phyloP scores from a whole-genome alignment of 169 alveolate species.

The Cyclospora cayetanensis region DNA sequence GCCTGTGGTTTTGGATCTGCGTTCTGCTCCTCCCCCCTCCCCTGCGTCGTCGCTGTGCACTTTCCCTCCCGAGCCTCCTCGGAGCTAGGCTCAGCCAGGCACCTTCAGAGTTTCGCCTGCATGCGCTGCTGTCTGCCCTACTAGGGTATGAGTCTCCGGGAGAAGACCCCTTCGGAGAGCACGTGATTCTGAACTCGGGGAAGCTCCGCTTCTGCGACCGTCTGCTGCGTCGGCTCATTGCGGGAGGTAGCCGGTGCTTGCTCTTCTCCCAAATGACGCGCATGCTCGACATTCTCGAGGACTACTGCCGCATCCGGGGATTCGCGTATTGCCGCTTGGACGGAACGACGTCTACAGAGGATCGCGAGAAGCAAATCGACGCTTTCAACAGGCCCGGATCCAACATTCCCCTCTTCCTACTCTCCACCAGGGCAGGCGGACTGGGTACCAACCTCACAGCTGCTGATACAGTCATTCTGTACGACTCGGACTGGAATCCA shows the following conservation, averaged over 20 bases:
- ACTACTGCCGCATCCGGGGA: constrained; percentile 86
- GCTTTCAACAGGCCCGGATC: constrained; percentile 68
- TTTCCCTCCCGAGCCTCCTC: background rate
- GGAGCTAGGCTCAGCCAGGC: background rate
- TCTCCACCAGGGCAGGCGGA: constrained; percentile 96
- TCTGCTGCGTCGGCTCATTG: constrained; percentile 87
- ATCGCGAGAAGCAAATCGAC: constrained; percentile 90
- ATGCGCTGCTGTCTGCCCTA: background rate
- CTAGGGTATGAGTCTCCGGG: constrained; percentile 48
- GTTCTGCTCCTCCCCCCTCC: too few species aligned
- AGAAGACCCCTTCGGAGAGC: constrained; percentile 66
- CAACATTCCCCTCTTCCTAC: constrained; percentile 81
- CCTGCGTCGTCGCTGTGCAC: too few species aligned
- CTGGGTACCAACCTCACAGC: constrained; percentile 94
- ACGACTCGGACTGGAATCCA: constrained; percentile 97
- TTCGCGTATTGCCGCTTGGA: constrained; percentile 95
- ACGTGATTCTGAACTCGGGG: constrained; percentile 86
- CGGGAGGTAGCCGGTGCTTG: constrained; percentile 93
- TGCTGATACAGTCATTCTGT: constrained; percentile 94
- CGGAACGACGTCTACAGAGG: constrained; percentile 97
- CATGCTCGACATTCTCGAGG: constrained; percentile 97
- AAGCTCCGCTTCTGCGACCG: constrained; percentile 95
- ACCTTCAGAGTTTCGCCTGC: background rate
- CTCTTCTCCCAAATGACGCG: constrained; percentile 97
- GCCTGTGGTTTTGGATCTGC: too few species aligned